Evolutionary conservation across 805 yeast species (phyloP), one percentile per base, ranked within the genome.

Genomic region (Ogataea henricii): DNA sequence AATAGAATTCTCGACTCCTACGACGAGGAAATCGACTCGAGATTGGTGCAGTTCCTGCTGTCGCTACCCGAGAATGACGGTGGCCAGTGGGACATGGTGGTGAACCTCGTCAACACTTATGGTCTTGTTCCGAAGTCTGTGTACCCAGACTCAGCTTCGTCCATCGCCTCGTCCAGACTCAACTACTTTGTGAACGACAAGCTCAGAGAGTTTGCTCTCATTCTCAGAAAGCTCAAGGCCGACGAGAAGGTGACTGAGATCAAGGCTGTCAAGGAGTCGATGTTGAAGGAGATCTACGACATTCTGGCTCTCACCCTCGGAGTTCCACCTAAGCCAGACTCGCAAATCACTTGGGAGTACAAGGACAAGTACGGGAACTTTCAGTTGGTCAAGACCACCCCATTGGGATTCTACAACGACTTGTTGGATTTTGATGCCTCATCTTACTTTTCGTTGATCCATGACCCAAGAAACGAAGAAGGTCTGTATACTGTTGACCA

Each of bases 71-170:
- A 84, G 43, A 71, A 79, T 53, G 96, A 89, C 62, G 96, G 96
- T 56, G 96, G 96, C 47, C 96, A 89, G 68, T 89, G 88, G 81
- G 87, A 86, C 56, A 85, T 89, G 94, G 81, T 88, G 57, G 77
- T 83, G 34, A 89, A 89, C 65, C 66, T 89, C 46, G 81, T 89
- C 41, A 79, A 81, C 53, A 86, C 85, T 62, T 89, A 87, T 59
- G 96, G 96, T 26, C 67, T 87, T 44, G 86, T 89, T 44, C 96
- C 96, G 36, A 76, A 84, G 59, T 78, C 81, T 47, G 63, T 79
- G 13, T 89, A 77, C 68, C 89, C 90, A 18, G 96, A 89, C 66
- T 79, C 85, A 50, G 75, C 75, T 13, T 79, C 78, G 44, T 77
- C 83, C 8, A 71, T 83, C 18, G 76, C 84, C 10, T 71, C 76